A percentile compares a stretch with the other conserved stretches of the same genome.
Evolutionary conservation across 805 yeast species (phyloP).

Genomic region (Scheffersomyces lignosus): DNA sequence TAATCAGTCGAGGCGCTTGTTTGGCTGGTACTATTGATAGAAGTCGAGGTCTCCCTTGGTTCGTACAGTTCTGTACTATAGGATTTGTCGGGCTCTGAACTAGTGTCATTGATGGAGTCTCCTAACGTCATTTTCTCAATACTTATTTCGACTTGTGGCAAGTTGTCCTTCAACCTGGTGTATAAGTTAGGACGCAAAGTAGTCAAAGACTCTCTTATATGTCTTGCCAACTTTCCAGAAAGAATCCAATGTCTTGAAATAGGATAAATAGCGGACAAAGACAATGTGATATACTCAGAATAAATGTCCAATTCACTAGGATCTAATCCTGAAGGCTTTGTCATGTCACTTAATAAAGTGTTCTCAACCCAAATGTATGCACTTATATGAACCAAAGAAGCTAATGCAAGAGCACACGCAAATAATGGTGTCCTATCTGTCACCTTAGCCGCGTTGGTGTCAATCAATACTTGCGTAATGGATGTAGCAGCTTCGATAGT

Average conservation of each 20-base stretch:
- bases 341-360: conserved; percentile 14
- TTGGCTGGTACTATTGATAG: not conserved
- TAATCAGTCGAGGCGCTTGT: not conserved
- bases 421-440: conserved; percentile 48
- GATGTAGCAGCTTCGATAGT: conserved; percentile 56
- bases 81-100: not conserved
- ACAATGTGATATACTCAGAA: conserved; percentile 49
- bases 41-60: not conserved
- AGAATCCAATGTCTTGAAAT: conserved; percentile 54
- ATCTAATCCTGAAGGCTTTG: conserved; percentile 1
- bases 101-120: not conserved
- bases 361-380: conserved; percentile 55
- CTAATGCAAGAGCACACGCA: conserved; percentile 56
- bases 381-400: conserved; percentile 51
- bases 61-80: not conserved
- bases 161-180: conserved; percentile 32
- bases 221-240: conserved; percentile 46
- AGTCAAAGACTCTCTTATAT: conserved; percentile 45
- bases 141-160: conserved; percentile 17
- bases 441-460: conserved; percentile 46
- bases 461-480: conserved; percentile 46
- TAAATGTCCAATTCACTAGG: conserved; percentile 37
- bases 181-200: conserved; percentile 45
- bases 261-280: conserved; percentile 48
- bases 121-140: conserved; percentile 1